Conservation (phyloP, 2,329 filamentous ascomycete genomes). For the Aspergillaceae sp. region DNA sequence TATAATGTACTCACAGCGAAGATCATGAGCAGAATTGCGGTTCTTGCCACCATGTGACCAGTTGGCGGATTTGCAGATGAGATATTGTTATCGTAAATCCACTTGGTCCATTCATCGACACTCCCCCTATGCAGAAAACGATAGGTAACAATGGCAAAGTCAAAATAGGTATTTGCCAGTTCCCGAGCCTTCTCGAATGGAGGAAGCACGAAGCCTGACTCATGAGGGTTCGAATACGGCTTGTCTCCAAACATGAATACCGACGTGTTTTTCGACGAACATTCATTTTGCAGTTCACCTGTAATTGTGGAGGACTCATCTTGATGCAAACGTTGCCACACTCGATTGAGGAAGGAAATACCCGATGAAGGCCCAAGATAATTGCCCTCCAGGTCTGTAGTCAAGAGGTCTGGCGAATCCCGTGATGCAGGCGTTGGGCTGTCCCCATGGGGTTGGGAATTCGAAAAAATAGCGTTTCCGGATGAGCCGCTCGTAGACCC, state of each 20-base stretch:
- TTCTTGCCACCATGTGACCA: constrained; percentile 37
- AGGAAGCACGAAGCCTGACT: constrained; percentile 31
- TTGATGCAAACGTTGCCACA: constrained; percentile 58
- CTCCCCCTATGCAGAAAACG: constrained; percentile 49
- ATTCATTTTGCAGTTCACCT: constrained; percentile 20
- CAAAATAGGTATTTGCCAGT: constrained; percentile 49
- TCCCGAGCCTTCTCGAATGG: constrained; percentile 32
- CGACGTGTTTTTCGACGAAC: constrained; percentile 33
- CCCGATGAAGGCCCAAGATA: constrained; percentile 48
- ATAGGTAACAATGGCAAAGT: constrained; percentile 53
- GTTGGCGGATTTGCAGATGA: constrained; percentile 30
- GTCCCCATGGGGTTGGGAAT: constrained; percentile 1
- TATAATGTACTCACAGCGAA: constrained; percentile 43
- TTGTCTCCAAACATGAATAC: constrained; percentile 45
- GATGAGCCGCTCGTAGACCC: constrained; percentile 4
- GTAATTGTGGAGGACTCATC: constrained; percentile 34
- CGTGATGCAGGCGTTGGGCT: constrained; percentile 15
- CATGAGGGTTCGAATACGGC: constrained; percentile 35
- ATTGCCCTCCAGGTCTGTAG: constrained; percentile 46
- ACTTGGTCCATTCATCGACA: constrained; percentile 41
- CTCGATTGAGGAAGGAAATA: constrained; percentile 53
- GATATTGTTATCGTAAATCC: constrained; percentile 33
- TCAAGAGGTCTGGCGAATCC: constrained; percentile 39
- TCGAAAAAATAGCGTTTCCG: background rate
- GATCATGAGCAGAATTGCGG: constrained; percentile 42